Evolutionary conservation across 2,329 filamentous ascomycete species (phyloP), one percentile per base, ranked within the genome.

Genomic region (Fusarium neocosmosporiellum): DNA sequence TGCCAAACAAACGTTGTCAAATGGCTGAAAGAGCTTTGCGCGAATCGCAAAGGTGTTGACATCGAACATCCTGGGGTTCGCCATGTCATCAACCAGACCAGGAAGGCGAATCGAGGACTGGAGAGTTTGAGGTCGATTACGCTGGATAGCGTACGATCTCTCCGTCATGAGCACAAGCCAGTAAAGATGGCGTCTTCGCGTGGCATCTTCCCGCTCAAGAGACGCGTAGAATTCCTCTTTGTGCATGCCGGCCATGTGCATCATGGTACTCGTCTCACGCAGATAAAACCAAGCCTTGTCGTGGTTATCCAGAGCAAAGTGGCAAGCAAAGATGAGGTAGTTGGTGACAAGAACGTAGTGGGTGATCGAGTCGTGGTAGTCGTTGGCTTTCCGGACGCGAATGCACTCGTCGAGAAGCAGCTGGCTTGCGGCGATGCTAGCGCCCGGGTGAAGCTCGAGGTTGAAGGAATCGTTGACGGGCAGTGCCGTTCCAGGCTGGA

Each of bases 251-350:
- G 85, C 81, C 75, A 92, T 88, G 75, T 90, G 87, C 31, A 88
- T 86, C 80, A 96, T 85, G 7, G 93, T 95, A 2, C 90, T 92
- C 7, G 92, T 92, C 81, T 96, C 93, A 29, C 93, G 90, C 11
- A 96, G 84, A 79, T 94, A 90, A 78, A 91, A 95, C 93, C 93
- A 96, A 2, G 93, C 93, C 80, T 91, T 91, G 70, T 93, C 90
- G 79, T 95, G 92, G 79, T 91, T 86, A 70, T 94, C 92, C 54
- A 94, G 83, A 39, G 90, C 91, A 69, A 92, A 92, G 79, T 92
- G 90, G 66, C 91, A 92, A 39, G 89, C 92, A 75, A 94, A 95
- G 29, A 96, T 80, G 80, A 96, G 95, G 81, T 93, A 94, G 62
- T 92, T 94, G n/a, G 92, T 94, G 66, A 91, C 89, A 14, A 94